phyloP scores from a whole-genome alignment of 768 basidiomycete genomes.

The Lactarius hengduanensis region DNA sequence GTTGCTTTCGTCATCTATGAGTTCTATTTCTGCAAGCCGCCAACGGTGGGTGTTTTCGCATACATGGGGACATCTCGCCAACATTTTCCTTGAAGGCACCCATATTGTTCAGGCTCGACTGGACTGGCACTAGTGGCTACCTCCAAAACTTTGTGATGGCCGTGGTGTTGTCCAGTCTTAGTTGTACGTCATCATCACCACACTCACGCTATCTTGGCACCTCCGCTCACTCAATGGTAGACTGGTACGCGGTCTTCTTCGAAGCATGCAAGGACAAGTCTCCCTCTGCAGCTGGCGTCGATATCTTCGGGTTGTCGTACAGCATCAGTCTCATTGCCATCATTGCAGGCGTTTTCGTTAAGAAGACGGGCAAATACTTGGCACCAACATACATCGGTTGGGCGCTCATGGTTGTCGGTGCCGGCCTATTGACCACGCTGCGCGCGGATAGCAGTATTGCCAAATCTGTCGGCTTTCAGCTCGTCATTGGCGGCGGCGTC shows the following conservation, averaged over 20 bases:
- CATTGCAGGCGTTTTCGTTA: conserved; percentile 40
- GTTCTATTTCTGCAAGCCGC: conserved; percentile 34
- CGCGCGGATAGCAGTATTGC: conserved; percentile 27
- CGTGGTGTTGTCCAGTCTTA: conserved; percentile 28
- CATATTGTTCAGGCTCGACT: conserved; percentile 35
- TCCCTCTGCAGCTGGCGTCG: conserved; percentile 39
- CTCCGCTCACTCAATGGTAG: conserved; percentile 31
- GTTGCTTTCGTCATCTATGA: conserved; percentile 42
- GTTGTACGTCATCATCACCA: conserved; percentile 8
- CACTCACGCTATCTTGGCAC: neutral
- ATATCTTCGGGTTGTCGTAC: conserved; percentile 40
- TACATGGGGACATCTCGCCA: neutral
- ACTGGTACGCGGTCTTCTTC: conserved; percentile 41
- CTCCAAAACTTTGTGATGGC: conserved; percentile 36
- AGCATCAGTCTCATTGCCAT: conserved; percentile 42
- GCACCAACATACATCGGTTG: conserved; percentile 41
- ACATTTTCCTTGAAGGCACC: conserved; percentile 34
- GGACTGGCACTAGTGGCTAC: conserved; percentile 38
- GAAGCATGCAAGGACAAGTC: conserved; percentile 42
- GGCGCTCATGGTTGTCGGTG: conserved; percentile 37
- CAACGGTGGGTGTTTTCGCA: conserved; percentile 34
- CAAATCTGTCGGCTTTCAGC: conserved; percentile 29
- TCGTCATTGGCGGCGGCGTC: conserved; percentile 35
- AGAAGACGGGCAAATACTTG: conserved; percentile 38
- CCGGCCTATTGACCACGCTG: conserved; percentile 39